Percentiles rank a stretch among this genome's conserved stretches.
These are phyloP conservation scores for Botrytis pseudocinerea DNA, from an alignment of 2,329 filamentous ascomycete genomes.

Conservation along the genomic window DNA sequence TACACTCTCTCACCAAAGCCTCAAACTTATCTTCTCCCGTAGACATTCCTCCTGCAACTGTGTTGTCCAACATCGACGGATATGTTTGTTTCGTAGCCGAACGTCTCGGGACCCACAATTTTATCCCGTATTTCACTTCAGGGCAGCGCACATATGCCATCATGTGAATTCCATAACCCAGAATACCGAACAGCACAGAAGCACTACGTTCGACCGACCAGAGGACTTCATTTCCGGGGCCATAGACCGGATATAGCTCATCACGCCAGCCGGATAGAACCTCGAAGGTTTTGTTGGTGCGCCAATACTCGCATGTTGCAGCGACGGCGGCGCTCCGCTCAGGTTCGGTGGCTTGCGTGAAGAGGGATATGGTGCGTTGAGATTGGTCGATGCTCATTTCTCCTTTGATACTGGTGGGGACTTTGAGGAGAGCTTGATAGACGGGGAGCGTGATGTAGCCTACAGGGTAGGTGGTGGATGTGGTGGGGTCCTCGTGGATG, in stretches of 20 bases:
- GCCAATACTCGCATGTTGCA: slow-evolving; percentile 65
- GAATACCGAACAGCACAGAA: slow-evolving; percentile 70
- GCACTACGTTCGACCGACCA: slow-evolving; percentile 78
- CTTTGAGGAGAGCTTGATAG: slow-evolving; percentile 49
- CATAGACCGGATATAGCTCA: slow-evolving; percentile 79
- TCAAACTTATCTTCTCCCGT: slow-evolving; percentile 79
- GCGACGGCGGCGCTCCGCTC: slow-evolving; percentile 60
- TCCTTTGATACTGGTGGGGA: slow-evolving; percentile 54
- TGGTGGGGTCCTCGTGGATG: slow-evolving; percentile 58
- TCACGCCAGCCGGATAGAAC: slow-evolving; percentile 77
- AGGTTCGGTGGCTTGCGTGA: slow-evolving; percentile 55
- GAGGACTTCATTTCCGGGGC: slow-evolving; percentile 58
- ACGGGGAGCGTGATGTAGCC: slow-evolving; percentile 60
- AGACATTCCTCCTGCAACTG: slow-evolving; percentile 80
- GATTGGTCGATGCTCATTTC: slow-evolving; percentile 61
- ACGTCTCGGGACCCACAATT: slow-evolving; percentile 82
- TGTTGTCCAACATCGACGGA: slow-evolving; percentile 80
- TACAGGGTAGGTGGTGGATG: slow-evolving; percentile 54
- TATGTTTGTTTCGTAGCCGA: slow-evolving; percentile 81
- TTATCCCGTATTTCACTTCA: slow-evolving; percentile 56
- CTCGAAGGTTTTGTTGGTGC: slow-evolving; percentile 68
- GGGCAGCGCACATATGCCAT: slow-evolving; percentile 64
- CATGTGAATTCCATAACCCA: slow-evolving; percentile 81
- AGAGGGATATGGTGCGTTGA: slow-evolving; percentile 63
- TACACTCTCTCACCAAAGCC: slow-evolving; percentile 79